These are phyloP conservation scores for Alternaria sp. DNA, from an alignment of 2,329 filamentous ascomycete genomes.

Conservation along the genomic window DNA sequence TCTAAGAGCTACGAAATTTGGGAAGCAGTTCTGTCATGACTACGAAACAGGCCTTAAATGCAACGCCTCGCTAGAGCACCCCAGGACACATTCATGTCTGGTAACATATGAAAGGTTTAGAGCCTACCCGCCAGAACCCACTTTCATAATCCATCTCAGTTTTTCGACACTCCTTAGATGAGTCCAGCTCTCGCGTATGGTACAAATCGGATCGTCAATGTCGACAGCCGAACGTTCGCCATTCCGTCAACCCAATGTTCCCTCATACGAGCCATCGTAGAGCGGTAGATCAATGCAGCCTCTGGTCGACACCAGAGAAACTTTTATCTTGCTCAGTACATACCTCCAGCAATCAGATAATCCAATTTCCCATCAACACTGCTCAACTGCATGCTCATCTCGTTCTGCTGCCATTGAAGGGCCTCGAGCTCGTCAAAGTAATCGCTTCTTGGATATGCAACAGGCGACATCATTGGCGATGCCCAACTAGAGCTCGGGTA, in stretches of 20 bases:
- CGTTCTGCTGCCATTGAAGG: background rate
- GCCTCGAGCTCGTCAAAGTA: background rate
- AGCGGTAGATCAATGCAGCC: background rate
- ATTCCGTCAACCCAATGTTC: background rate
- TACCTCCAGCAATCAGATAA: background rate
- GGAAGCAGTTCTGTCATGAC: background rate
- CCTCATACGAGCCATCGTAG: background rate
- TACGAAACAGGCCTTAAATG: background rate
- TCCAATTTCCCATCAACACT: constrained; percentile 1
- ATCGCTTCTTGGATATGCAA: background rate
- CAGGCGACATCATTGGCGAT: background rate
- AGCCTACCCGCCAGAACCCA: background rate
- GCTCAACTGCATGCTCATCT: background rate
- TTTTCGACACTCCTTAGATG: background rate
- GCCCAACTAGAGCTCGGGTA: background rate
- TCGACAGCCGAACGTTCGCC: background rate
- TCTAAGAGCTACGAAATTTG: background rate
- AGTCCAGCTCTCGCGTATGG: background rate
- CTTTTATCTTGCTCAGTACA: background rate
- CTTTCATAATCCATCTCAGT: background rate
- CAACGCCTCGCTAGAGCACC: background rate
- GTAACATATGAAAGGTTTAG: background rate
- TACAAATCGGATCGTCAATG: background rate
- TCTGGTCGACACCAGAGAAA: background rate
- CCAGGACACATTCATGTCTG: background rate